Base-by-base conservation (phyloP, 1,284 basidiomycete genomes). In the Erythrobasidium hasegawianum region DNA sequence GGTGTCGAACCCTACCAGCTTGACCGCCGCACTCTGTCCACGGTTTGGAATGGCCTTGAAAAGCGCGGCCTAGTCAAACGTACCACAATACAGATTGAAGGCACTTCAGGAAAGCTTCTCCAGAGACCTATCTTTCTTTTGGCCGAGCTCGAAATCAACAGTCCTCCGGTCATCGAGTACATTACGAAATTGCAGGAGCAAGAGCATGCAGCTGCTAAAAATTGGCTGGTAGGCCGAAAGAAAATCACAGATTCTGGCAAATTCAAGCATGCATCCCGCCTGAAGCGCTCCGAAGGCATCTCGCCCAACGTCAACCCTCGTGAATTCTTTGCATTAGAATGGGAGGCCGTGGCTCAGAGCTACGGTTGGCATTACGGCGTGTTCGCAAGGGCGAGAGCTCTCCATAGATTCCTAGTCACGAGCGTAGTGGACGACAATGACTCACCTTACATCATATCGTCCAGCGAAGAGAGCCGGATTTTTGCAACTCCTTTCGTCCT, bases 11-110 rank as follows among this genome's bases (percentile, higher is more conserved):
- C 26, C 9, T 26, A 77, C 79, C n/a, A 85, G 81, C 59, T 86
- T 20, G 89, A 92, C 75, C 87, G 86, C 75, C 83, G 87, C 11
- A 90, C 88, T 0, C 79, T 85, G 18, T 80, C 80, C 22, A 75
- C 81, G 1, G 84, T 86, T 0, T 78, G 88, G 52, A 81, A 81
- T 62, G 82, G 78, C 22, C 77, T 90, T 70, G 86, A 87, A 75
- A 78, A 76, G 43, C 82, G 81, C 33, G 84, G 84, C 8, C 81
- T 83, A 67, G 78, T 91, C 68, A 88, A 85, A 74, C 80, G 84
- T 68, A 75, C 89, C 38, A 85, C 81, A 68, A 86, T 86, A 0
- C 79, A 81, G 13, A 77, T 88, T 40, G 76, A 80, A 22, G 80
- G 81, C 22, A 84, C 83, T 2, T 85, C 86, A 13, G 55, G 57